Percentiles rank a stretch among this genome's conserved stretches.
Conservation (phyloP, 164 flowering plant species). For the Berberis vulgaris region DNA sequence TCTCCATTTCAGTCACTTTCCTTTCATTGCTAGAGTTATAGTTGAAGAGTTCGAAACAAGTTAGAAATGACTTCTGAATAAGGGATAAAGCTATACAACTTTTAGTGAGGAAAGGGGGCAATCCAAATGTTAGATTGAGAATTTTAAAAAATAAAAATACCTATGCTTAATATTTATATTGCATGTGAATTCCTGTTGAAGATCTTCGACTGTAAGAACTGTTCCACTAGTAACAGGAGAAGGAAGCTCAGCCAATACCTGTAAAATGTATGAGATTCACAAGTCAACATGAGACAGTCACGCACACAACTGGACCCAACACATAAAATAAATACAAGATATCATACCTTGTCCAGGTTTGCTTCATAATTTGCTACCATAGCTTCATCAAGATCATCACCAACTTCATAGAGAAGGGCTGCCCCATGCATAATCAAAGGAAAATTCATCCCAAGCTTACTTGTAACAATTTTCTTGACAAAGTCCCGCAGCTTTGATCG, state of each 20-base stretch:
- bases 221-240: slow-evolving; percentile 71
- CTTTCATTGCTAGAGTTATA: too few species aligned
- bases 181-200: slow-evolving; percentile 80
- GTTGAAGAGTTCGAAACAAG: too few species aligned
- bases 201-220: slow-evolving; percentile 72
- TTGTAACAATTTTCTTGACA: slow-evolving; percentile 84
- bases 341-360: slow-evolving; percentile 75
- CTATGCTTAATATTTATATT: slow-evolving; percentile 81
- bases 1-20: too few species aligned
- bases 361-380: slow-evolving; percentile 63
- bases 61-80: too few species aligned
- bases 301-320: background rate
- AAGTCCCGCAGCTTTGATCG: slow-evolving; percentile 70
- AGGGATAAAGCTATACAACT: background rate
- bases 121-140: background rate
- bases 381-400: slow-evolving; percentile 87
- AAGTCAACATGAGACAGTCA: background rate
- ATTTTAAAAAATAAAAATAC: slow-evolving; percentile 18
- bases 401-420: slow-evolving; percentile 81
- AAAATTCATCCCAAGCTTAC: slow-evolving; percentile 82
- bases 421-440: slow-evolving; percentile 87
- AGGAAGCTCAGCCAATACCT: slow-evolving; percentile 81
- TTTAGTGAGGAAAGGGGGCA: background rate
- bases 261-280: slow-evolving; percentile 11
- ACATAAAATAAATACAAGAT: slow-evolving; percentile 2